Evolutionary conservation across 129 eudicot species (phyloP).

Genomic region (Logfia minima): DNA sequence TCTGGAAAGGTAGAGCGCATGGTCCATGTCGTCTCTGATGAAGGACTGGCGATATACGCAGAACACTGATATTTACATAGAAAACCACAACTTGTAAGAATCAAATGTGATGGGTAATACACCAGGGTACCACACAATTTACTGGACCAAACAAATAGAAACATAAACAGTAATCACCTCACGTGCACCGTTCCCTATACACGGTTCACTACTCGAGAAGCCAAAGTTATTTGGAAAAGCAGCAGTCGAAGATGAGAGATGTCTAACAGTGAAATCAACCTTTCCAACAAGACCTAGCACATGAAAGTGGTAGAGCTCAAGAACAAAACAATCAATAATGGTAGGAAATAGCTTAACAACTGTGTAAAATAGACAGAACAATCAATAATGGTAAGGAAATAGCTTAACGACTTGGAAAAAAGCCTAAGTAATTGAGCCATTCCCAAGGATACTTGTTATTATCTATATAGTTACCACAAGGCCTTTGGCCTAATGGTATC

Average conservation of each 20-base stretch:
- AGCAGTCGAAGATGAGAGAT: constrained; percentile 17
- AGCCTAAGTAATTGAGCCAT: too few relatives aligned
- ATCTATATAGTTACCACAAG: too few relatives aligned
- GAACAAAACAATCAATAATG: not conserved
- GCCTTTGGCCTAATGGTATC: too few relatives aligned
- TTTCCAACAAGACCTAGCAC: constrained; percentile 76
- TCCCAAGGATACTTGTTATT: too few relatives aligned
- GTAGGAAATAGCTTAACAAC: not conserved
- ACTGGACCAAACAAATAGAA: not conserved
- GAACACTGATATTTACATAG: constrained; percentile 54
- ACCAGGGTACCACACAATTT: too few relatives aligned
- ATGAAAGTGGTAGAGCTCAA: constrained; percentile 11
- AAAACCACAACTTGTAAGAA: not conserved
- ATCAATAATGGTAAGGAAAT: too few relatives aligned
- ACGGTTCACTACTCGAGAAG: not conserved
- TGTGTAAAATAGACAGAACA: too few relatives aligned
- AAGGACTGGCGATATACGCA: constrained; percentile 65
- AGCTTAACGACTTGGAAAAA: too few relatives aligned
- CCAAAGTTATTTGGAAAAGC: constrained; percentile 3
- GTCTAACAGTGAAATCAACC: constrained; percentile 75
- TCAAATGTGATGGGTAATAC: not conserved
- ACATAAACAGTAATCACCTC: not conserved
- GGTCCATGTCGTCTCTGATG: constrained; percentile 95
- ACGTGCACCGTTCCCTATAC: not conserved
- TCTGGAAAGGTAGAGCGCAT: constrained; percentile 94